Evolutionary conservation across 345 rosid genomes (phyloP).

Genomic region (Cardamine chenopodiifolia): DNA sequence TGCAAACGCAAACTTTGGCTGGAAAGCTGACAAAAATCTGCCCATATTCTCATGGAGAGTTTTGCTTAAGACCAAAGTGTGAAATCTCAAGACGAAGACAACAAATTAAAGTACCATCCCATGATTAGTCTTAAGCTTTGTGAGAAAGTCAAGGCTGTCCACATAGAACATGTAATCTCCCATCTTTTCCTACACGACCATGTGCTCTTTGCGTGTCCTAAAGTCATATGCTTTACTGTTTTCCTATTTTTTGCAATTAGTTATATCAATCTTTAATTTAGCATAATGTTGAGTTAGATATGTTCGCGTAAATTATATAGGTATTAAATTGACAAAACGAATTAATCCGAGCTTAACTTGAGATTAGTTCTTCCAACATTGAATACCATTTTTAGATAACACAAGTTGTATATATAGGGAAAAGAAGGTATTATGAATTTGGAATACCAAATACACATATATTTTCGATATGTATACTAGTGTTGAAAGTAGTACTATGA

Average conservation of each 20-base stretch:
- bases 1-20: slow-evolving; percentile 33
- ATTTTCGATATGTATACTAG: not conserved
- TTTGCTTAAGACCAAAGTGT: slow-evolving; percentile 44
- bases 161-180: slow-evolving; percentile 37
- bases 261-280: slow-evolving; percentile 14
- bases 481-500: slow-evolving; percentile 2
- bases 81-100: slow-evolving; percentile 39
- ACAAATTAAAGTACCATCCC: slow-evolving; percentile 36
- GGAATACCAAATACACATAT: not conserved
- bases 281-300: slow-evolving; percentile 10
- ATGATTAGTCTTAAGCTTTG: slow-evolving; percentile 42
- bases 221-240: slow-evolving; percentile 25
- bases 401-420: not conserved
- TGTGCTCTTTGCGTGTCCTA: slow-evolving; percentile 42
- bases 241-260: not conserved
- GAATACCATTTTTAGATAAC: not conserved
- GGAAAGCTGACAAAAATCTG: slow-evolving; percentile 40
- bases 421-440: not conserved
- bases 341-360: no score
- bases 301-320: slow-evolving; percentile 5
- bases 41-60: slow-evolving; percentile 33
- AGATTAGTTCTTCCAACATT: no score
- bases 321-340: no score
- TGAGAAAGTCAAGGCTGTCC: slow-evolving; percentile 46
- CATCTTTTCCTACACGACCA: slow-evolving; percentile 37